A percentile compares a stretch with the other conserved stretches of the same genome.
phyloP scores from a whole-genome alignment of 2,329 filamentous ascomycete genomes.

The Penicillium vulpinum region DNA sequence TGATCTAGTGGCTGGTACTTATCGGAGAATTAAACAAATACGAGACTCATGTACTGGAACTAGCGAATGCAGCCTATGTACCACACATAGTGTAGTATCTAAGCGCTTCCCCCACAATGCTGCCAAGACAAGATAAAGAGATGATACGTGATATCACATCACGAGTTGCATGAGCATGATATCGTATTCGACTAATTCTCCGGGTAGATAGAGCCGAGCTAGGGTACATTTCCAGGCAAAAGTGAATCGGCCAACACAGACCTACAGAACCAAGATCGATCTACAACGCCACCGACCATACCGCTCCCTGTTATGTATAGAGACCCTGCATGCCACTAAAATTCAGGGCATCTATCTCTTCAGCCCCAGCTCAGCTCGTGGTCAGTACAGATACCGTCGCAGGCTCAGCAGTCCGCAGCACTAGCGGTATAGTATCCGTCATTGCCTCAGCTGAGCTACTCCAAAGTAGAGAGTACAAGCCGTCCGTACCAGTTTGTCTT shows the following conservation, averaged over 20 bases:
- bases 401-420: constrained; percentile 13
- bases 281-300: background rate
- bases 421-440: constrained; percentile 9
- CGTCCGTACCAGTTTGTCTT: constrained; percentile 2
- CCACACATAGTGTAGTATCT: background rate
- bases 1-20: background rate
- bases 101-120: background rate
- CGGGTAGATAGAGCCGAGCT: background rate
- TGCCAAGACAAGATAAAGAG: background rate
- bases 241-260: no score
- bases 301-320: background rate
- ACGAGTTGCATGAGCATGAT: background rate
- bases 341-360: background rate
- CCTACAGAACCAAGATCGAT: background rate
- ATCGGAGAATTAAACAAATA: background rate
- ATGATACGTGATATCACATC: background rate
- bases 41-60: background rate
- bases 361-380: background rate
- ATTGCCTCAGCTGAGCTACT: constrained; percentile 9
- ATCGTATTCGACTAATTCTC: background rate
- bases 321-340: background rate
- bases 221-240: no score
- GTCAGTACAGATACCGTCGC: constrained; percentile 12
- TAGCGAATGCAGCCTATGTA: background rate
- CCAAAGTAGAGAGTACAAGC: constrained; percentile 16